Conservation (phyloP, 106 monocot species). For the Allium sativum region DNA sequence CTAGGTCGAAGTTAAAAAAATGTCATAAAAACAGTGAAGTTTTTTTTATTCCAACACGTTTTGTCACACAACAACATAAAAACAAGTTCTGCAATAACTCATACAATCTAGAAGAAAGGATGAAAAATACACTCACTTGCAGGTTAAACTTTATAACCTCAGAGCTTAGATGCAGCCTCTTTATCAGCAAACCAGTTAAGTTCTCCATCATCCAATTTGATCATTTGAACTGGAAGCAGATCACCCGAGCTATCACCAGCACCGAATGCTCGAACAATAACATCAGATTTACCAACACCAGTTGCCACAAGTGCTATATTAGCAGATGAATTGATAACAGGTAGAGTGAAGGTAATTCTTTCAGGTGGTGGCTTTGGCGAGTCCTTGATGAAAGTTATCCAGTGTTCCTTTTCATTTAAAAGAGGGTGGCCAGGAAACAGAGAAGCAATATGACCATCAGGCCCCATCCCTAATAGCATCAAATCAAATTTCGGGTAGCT, state of each 20-base stretch:
- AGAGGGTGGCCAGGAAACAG: constrained; percentile 55
- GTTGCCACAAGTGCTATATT: constrained; percentile 44
- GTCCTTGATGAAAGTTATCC: constrained; percentile 52
- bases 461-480: constrained; percentile 61
- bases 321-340: constrained; percentile 56
- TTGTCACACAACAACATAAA: too few species aligned
- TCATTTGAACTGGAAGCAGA: constrained; percentile 51
- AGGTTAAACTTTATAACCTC: background rate
- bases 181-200: constrained; percentile 63
- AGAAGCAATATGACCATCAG: constrained; percentile 56
- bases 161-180: constrained; percentile 42
- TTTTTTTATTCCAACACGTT: too few species aligned
- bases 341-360: constrained; percentile 63
- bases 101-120: too few species aligned
- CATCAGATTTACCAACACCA: constrained; percentile 41
- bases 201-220: constrained; percentile 35
- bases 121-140: too few species aligned
- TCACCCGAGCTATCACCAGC: constrained; percentile 9
- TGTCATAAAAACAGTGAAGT: too few species aligned
- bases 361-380: constrained; percentile 63
- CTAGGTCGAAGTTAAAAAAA: too few species aligned
- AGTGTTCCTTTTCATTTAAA: constrained; percentile 22
- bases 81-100: too few species aligned
- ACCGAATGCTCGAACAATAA: constrained; percentile 30
- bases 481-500: constrained; percentile 52